A percentile compares a stretch with the other conserved stretches of the same genome.
phyloP scores from a whole-genome alignment of 2,329 filamentous ascomycete genomes.

The Sordariomycetes sp. region DNA sequence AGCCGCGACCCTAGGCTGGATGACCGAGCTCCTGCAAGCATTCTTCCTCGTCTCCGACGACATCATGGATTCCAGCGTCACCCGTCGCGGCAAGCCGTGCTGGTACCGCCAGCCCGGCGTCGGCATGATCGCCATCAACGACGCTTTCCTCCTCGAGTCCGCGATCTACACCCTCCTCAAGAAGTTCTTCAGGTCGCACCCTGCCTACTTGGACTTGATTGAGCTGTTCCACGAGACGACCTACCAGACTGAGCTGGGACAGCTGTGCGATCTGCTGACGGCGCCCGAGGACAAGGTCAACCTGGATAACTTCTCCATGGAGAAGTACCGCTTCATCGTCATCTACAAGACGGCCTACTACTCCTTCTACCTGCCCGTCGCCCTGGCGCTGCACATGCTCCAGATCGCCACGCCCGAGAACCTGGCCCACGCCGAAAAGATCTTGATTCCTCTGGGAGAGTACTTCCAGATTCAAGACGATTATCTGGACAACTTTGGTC shows the following conservation, averaged over 20 bases:
- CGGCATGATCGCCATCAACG: slow-evolving; percentile 96
- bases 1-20: slow-evolving; percentile 84
- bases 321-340: slow-evolving; percentile 97
- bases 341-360: slow-evolving; percentile 99
- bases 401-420: slow-evolving; percentile 80
- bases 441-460: slow-evolving; percentile 93
- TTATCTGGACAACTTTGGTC: slow-evolving; percentile 96
- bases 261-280: slow-evolving; percentile 89
- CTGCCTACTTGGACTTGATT: slow-evolving; percentile 80
- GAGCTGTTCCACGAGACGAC: slow-evolving; percentile 95
- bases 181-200: slow-evolving; percentile 85
- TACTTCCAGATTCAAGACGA: slow-evolving; percentile 99
- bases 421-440: slow-evolving; percentile 79
- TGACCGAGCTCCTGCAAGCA: slow-evolving; percentile 95
- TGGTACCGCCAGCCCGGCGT: slow-evolving; percentile 91
- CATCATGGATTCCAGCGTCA: slow-evolving; percentile 96
- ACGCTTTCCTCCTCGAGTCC: slow-evolving; percentile 90
- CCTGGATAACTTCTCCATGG: slow-evolving; percentile 86
- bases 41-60: slow-evolving; percentile 99
- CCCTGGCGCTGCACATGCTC: slow-evolving; percentile 77
- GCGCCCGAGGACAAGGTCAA: slow-evolving; percentile 67
- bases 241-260: slow-evolving; percentile 91
- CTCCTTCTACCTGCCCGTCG: slow-evolving; percentile 96
- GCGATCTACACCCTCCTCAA: slow-evolving; percentile 86
- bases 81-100: slow-evolving; percentile 86